Conservation (phyloP, 1,284 basidiomycete species). For the Cutaneotrichosporon spelunceum region DNA sequence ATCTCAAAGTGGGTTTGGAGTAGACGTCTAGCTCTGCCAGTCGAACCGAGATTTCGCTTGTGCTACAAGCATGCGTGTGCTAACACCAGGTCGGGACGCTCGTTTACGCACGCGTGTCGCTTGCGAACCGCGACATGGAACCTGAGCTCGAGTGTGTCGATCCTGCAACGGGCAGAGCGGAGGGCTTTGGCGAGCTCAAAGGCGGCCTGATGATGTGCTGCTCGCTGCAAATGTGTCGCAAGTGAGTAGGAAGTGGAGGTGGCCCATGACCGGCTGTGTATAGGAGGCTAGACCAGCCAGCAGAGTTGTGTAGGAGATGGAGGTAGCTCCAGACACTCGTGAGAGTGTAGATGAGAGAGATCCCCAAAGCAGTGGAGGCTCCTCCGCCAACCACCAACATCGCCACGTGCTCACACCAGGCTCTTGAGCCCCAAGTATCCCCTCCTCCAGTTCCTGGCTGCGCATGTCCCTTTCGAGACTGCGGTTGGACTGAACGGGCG, state of each 20-base stretch:
- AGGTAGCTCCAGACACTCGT: neutral
- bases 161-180: constrained; percentile 53
- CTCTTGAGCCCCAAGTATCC: constrained; percentile 50
- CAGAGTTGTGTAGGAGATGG: neutral
- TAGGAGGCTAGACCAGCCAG: neutral
- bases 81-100: constrained; percentile 53
- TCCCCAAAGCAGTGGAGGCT: neutral
- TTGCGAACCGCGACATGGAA: constrained; percentile 55
- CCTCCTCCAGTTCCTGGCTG: constrained; percentile 42
- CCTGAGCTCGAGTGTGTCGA: constrained; percentile 57
- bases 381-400: neutral
- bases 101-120: constrained; percentile 54
- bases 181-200: constrained; percentile 54
- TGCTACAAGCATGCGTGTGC: too few relatives aligned
- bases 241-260: constrained; percentile 33
- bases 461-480: constrained; percentile 52
- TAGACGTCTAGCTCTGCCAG: too few relatives aligned
- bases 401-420: constrained; percentile 29
- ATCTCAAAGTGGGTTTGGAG: constrained; percentile 51
- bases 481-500: constrained; percentile 55
- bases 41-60: too few relatives aligned
- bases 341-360: neutral
- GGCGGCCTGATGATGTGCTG: constrained; percentile 50
- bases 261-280: neutral
- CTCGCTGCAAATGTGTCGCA: constrained; percentile 45